Evolutionary conservation across 2,329 filamentous ascomycete genomes (phyloP).

Genomic region (Dothistroma pini): DNA sequence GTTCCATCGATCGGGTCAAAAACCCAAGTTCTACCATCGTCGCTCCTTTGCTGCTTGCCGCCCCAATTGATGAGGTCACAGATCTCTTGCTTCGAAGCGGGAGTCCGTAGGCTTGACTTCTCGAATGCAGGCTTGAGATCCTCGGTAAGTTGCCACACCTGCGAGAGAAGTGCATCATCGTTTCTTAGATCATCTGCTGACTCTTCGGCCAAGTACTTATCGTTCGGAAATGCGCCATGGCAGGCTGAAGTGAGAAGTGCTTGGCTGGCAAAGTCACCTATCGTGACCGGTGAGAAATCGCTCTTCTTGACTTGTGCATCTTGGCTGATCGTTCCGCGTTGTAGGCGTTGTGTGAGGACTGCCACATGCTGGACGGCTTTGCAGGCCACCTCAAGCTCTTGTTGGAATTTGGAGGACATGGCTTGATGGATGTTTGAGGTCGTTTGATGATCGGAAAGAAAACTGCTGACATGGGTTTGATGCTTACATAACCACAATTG

Average conservation of each 20-base stretch:
- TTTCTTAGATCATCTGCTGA: conserved; percentile 51
- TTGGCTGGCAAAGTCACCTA: conserved; percentile 62
- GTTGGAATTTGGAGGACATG: conserved; percentile 15
- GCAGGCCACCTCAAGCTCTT: conserved; percentile 23
- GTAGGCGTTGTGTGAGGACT: conserved; percentile 54
- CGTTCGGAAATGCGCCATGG: conserved; percentile 51
- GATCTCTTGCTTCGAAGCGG: conserved; percentile 52
- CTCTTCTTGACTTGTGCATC: conserved; percentile 54
- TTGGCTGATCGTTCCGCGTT: conserved; percentile 41
- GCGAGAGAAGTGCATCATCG: conserved; percentile 47
- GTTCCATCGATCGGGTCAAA: conserved; percentile 65
- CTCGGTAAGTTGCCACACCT: conserved; percentile 56
- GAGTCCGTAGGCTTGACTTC: conserved; percentile 38
- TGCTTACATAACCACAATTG: background rate
- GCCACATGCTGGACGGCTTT: conserved; percentile 31
- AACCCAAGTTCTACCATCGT: conserved; percentile 53
- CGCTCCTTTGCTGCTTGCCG: conserved; percentile 39
- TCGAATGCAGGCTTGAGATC: conserved; percentile 26
- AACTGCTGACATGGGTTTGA: background rate
- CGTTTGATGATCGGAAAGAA: background rate
- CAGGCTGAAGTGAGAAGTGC: conserved; percentile 58
- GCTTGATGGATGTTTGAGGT: background rate
- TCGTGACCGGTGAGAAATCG: conserved; percentile 59
- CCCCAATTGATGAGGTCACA: conserved; percentile 60
- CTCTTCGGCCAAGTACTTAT: conserved; percentile 61